These are phyloP conservation scores for Stagonosporopsis chrysanthemi DNA, from an alignment of 2,329 filamentous ascomycete genomes.

Conservation along the genomic window DNA sequence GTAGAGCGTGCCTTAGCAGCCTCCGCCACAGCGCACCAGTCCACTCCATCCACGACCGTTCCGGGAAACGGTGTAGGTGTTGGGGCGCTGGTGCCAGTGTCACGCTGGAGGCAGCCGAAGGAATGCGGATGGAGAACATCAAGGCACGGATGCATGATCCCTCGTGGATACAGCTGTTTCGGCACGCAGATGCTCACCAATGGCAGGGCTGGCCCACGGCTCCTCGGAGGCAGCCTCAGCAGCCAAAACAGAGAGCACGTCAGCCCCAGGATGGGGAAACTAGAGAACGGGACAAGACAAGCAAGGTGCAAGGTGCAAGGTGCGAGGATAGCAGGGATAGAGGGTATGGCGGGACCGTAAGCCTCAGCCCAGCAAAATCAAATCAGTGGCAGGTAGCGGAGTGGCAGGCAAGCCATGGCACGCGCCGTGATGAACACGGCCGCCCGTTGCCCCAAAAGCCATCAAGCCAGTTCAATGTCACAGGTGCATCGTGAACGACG, in stretches of 20 bases:
- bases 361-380: conserved; percentile 31
- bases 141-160: conserved; percentile 20
- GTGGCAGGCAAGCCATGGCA: conserved; percentile 15
- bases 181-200: conserved; percentile 30
- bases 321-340: conserved; percentile 31
- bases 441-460: conserved; percentile 19
- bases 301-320: conserved; percentile 1
- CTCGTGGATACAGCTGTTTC: conserved; percentile 22
- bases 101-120: conserved; percentile 9
- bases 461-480: conserved; percentile 19
- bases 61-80: conserved; percentile 20
- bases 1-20: conserved; percentile 35
- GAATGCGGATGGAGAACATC: conserved; percentile 5
- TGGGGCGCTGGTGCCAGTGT: conserved; percentile 1
- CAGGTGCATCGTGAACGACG: conserved; percentile 15
- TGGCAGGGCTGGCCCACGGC: conserved; percentile 20
- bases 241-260: conserved; percentile 42
- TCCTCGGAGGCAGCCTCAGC: conserved; percentile 30
- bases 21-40: conserved; percentile 29
- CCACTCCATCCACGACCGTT: conserved; percentile 21
- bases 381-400: neutral
- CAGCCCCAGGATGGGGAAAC: conserved; percentile 29
- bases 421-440: conserved; percentile 22
- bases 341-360: conserved; percentile 26
- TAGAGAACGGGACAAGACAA: conserved; percentile 14